Percentiles rank a stretch among this genome's conserved stretches.
Evolutionary conservation across 2,329 filamentous ascomycete genomes (phyloP).

Genomic region (Meredithiella fracta): DNA sequence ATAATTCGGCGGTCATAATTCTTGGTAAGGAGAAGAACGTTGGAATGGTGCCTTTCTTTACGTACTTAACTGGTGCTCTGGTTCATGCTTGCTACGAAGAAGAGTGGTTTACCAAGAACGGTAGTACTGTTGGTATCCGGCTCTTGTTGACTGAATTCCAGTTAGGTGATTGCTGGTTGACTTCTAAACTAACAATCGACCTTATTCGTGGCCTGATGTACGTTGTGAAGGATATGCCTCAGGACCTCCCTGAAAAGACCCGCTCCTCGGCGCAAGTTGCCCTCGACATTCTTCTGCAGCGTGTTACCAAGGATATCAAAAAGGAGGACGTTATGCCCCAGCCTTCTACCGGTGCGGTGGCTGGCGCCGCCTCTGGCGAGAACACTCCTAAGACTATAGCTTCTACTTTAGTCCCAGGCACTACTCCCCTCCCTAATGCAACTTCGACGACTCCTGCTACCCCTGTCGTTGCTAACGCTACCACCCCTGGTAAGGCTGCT

Average conservation of each 20-base stretch:
- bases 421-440: slow-evolving; percentile 21
- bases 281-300: slow-evolving; percentile 59
- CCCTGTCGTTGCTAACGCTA: slow-evolving; percentile 21
- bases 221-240: slow-evolving; percentile 95
- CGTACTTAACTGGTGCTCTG: slow-evolving; percentile 64
- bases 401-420: slow-evolving; percentile 13
- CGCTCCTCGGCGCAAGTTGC: slow-evolving; percentile 69
- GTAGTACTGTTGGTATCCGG: slow-evolving; percentile 78
- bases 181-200: slow-evolving; percentile 58
- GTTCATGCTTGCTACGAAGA: slow-evolving; percentile 93
- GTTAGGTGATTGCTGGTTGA: slow-evolving; percentile 69
- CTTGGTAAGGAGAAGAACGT: slow-evolving; percentile 60
- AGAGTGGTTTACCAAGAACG: slow-evolving; percentile 97
- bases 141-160: slow-evolving; percentile 73
- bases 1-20: slow-evolving; percentile 58
- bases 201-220: slow-evolving; percentile 86
- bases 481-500: slow-evolving; percentile 33
- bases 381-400: background rate
- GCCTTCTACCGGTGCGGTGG: slow-evolving; percentile 18
- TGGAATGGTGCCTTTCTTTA: slow-evolving; percentile 68
- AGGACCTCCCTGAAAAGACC: slow-evolving; percentile 82
- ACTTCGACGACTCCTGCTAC: slow-evolving; percentile 16
- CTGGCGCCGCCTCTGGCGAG: slow-evolving; percentile 1
- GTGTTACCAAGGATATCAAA: slow-evolving; percentile 61
- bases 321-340: slow-evolving; percentile 54